Evolutionary conservation across 306 rosid species (phyloP), one percentile per base, ranked within the genome.

Genomic region (Echinosophora koreensis): DNA sequence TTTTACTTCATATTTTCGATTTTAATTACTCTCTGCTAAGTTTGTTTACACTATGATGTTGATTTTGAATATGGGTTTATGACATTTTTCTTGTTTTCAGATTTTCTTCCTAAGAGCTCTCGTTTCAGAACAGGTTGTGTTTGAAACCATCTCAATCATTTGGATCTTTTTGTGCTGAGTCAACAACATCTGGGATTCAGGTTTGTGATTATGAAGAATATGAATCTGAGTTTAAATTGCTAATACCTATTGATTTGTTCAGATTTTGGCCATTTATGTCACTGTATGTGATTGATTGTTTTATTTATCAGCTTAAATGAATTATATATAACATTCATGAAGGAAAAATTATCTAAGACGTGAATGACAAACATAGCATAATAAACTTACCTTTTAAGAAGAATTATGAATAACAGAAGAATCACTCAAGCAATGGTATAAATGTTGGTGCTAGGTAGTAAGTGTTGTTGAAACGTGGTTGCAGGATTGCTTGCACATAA

Each of bases 371-470:
- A 54, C 71, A 61, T 8, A 54, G 73, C 74, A 65, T 77, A 74
- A 65, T 22, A 22, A 22, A 63, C 70, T 84, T 71, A 89, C 93
- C 93, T 83, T 82, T 54, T 11, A 77, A 73, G 86, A 28, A 57
- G 62, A 65, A 22, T 22, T 22, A 1, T 22, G 22, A 22, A 22
- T 0, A 22, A 22, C 4, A 28, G 81, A 70, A 78, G 60, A 0
- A 22, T 22, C 22, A 22, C 22, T 22, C 22, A 22, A 22, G 22
- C 22, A 22, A 22, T 22, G 22, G 22, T 22, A 22, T 22, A 22
- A 22, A 34, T 22, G 22, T 22, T 22, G 22, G 22, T 22, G 22
- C 22, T 22, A 22, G 22, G 22, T 22, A 22, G 22, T 22, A 75
- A 0, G 22, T 1, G 1, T 22, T 22, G 22, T 22, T 22, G 22